A percentile compares a stretch with the other conserved stretches of the same genome.
Conservation (phyloP, 2,329 filamentous ascomycete genomes). For the Alternaria longipes region DNA sequence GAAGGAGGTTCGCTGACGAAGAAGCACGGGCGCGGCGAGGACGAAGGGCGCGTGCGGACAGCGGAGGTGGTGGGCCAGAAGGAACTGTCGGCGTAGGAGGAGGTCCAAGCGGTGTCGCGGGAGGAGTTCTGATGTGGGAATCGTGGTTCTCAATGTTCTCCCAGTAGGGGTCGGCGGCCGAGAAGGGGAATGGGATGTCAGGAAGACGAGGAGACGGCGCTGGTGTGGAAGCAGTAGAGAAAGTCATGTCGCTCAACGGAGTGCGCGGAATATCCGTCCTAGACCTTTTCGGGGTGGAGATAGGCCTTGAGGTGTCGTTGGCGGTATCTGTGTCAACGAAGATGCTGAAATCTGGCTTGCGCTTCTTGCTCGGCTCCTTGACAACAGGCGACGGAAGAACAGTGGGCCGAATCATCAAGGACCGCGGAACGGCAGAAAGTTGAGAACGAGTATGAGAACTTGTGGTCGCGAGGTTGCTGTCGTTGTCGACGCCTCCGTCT, state of each 20-base stretch:
- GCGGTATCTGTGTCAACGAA: constrained; percentile 20
- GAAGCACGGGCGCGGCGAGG: background rate
- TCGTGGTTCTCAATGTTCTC: constrained; percentile 31
- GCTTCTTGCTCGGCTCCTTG: constrained; percentile 15
- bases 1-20: background rate
- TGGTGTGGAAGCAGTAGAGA: constrained; percentile 20
- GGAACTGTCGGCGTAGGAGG: constrained; percentile 8
- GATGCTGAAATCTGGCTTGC: constrained; percentile 23
- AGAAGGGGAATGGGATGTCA: constrained; percentile 21
- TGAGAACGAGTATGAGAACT: background rate
- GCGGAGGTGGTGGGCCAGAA: constrained; percentile 1
- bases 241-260: constrained; percentile 16
- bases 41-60: background rate
- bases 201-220: constrained; percentile 17
- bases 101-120: background rate
- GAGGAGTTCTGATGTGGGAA: background rate
- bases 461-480: background rate
- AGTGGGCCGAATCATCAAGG: background rate
- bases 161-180: constrained; percentile 25
- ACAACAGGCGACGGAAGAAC: background rate
- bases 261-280: constrained; percentile 12
- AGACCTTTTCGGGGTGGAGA: constrained; percentile 13
- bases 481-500: background rate
- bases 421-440: background rate
- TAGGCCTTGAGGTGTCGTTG: background rate